Percentiles rank a stretch among this genome's conserved stretches.
Evolutionary conservation across 441 rosid genomes (phyloP).

Genomic region (Erodium trifolium): DNA sequence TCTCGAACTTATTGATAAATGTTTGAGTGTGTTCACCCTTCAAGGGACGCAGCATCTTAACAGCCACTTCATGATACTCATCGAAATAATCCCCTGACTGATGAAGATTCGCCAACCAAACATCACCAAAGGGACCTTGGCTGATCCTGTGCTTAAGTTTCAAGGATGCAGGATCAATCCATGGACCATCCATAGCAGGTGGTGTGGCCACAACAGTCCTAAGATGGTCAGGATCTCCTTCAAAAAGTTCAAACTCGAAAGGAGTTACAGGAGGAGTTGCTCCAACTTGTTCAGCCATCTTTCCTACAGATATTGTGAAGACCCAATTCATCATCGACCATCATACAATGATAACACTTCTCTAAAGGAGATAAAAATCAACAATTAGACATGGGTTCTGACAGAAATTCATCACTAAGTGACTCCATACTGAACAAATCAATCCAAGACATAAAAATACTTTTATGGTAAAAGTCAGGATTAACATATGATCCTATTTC

Average conservation of each 20-base stretch:
- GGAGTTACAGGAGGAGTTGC: conserved; percentile 10
- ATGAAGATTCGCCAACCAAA: conserved; percentile 81
- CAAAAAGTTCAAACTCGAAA: conserved; percentile 64
- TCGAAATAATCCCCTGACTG: conserved; percentile 47
- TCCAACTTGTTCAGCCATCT: conserved; percentile 55
- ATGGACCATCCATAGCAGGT: conserved; percentile 28
- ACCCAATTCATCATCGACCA: not conserved
- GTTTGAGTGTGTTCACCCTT: conserved; percentile 43
- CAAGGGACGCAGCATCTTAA: conserved; percentile 62
- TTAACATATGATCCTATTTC: too few relatives aligned
- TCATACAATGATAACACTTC: too few relatives aligned
- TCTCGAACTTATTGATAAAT: conserved; percentile 50
- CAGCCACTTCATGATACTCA: conserved; percentile 67
- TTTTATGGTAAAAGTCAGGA: too few relatives aligned
- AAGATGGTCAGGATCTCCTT: conserved; percentile 46
- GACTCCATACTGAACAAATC: too few relatives aligned
- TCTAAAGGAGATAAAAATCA: too few relatives aligned
- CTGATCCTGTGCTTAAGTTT: conserved; percentile 83
- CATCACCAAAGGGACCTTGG: conserved; percentile 85
- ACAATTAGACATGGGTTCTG: too few relatives aligned
- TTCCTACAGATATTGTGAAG: conserved; percentile 17
- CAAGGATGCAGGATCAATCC: conserved; percentile 60
- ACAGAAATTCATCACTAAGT: too few relatives aligned
- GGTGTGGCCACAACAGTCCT: conserved; percentile 52
- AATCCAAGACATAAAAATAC: too few relatives aligned